phyloP scores from a whole-genome alignment of 1,284 basidiomycete genomes.

The Pseudozyma thailandica region DNA sequence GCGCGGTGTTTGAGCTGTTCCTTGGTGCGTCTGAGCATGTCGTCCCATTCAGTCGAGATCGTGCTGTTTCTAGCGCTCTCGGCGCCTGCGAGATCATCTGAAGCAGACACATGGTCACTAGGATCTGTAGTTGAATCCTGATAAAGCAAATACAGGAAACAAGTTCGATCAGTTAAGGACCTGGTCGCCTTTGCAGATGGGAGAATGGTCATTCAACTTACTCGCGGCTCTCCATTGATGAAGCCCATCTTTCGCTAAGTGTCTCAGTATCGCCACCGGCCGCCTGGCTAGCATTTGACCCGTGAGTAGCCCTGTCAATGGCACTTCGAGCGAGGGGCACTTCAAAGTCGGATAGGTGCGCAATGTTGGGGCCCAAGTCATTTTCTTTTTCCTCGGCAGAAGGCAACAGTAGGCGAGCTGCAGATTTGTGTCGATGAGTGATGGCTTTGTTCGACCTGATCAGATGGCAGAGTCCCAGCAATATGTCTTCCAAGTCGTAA shows the following conservation, averaged over 20 bases:
- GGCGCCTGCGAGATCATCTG: conserved; percentile 42
- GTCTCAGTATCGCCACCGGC: neutral
- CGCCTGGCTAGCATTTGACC: neutral
- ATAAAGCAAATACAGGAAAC: neutral
- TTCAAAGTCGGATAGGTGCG: conserved; percentile 14
- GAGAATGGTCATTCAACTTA: conserved; percentile 13
- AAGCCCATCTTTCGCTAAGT: conserved; percentile 19
- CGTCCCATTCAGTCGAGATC: conserved; percentile 4
- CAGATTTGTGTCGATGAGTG: conserved; percentile 13
- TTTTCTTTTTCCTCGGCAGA: neutral
- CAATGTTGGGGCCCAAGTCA: neutral
- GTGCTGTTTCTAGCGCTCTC: conserved; percentile 29
- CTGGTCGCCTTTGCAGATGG: neutral
- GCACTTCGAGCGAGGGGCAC: conserved; percentile 10
- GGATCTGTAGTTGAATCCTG: conserved; percentile 46
- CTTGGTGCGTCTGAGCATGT: neutral
- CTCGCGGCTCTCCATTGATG: conserved; percentile 50
- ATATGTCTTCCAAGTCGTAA: conserved; percentile 15
- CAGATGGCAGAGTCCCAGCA: conserved; percentile 28
- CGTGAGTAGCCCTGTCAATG: neutral
- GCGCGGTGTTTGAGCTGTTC: neutral
- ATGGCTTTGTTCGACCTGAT: conserved; percentile 28
- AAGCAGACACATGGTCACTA: conserved; percentile 41
- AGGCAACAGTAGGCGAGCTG: conserved; percentile 2
- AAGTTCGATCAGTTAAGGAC: neutral